Base-by-base conservation (phyloP, 164 flowering plant species). In the Vitis riparia region DNA sequence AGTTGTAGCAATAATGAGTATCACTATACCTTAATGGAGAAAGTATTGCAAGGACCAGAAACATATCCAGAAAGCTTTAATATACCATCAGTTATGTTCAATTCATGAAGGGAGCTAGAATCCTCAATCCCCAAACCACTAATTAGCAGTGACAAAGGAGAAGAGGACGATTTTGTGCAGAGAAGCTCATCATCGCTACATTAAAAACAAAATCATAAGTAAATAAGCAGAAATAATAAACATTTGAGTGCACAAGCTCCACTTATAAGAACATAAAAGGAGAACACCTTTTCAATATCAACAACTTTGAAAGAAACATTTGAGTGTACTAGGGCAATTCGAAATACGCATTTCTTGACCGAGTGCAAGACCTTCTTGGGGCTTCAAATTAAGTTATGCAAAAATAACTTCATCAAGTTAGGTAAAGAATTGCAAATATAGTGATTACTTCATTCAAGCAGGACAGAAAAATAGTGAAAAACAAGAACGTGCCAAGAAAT, bases 331-430 rank as follows among this genome's bases (percentile, higher is more conserved):
- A 96, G 86, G 49, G 99, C 97, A 78, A 85, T 78, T 59, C 81
- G 80, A 69, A 89, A 73, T 37, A 87, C 79, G 65, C 94, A 86
- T 77, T 88, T 86, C 77, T 85, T 88, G 74, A 91, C 83, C 4
- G 86, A 83, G 69, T 93, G 84, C 83, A 93, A 76, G 61, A 87
- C 85, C 81, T 89, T 93, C 85, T 85, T 87, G 60, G 91, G 83
- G 86, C 99, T 95, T 81, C 67, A 73, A 70, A 62, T 62, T 66
- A 16, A 69, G n/a, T 67, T 9, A 51, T 57, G 66, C 23, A 73
- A 65, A 50, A 13, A 75, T 11, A 64, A 61, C 23, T 55, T 19
- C 61, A 72, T 71, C 60, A 76, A 65, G 62, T 75, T 65, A 74
- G 70, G 47, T 2, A 74, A 60, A 30, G 17, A 53, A 64, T 32